phyloP scores from a whole-genome alignment of 495 filamentous ascomycete species.

The Penicillium alfredii region DNA sequence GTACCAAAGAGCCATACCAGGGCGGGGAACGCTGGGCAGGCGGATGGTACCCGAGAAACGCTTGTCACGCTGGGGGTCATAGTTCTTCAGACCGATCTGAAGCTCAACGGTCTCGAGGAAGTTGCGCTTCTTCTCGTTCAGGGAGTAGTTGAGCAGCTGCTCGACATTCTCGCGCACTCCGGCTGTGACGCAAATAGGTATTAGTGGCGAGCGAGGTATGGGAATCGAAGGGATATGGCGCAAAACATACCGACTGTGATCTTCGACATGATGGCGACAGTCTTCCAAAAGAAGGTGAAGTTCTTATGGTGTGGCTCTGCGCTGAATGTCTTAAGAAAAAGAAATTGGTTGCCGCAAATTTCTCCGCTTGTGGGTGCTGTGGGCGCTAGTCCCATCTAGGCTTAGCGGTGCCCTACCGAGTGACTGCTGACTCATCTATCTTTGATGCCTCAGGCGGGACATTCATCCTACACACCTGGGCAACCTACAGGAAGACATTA shows the following conservation, averaged over 20 bases:
- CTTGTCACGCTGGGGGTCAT: conserved; percentile 99
- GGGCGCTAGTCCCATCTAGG: conserved; percentile 25
- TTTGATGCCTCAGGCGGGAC: conserved; percentile 1
- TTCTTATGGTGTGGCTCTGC: conserved; percentile 71
- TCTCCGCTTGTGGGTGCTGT: conserved; percentile 44
- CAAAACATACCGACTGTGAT: conserved; percentile 73
- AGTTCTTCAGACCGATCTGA: conserved; percentile 99
- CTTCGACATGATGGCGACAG: conserved; percentile 69
- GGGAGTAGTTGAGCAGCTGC: conserved; percentile 87
- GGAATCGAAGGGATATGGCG: background rate
- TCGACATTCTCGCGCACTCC: conserved; percentile 93
- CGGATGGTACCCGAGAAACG: conserved; percentile 99
- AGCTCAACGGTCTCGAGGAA: conserved; percentile 90
- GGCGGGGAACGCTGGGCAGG: conserved; percentile 84
- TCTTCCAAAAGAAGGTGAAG: conserved; percentile 51
- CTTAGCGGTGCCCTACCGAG: conserved; percentile 36
- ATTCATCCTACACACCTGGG: too few species aligned
- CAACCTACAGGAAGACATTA: too few species aligned
- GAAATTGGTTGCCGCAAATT: conserved; percentile 28
- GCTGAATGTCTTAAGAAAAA: conserved; percentile 36
- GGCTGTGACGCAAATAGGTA: conserved; percentile 47
- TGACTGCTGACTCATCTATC: conserved; percentile 16
- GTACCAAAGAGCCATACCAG: conserved; percentile 89
- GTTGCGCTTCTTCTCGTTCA: conserved; percentile 98
- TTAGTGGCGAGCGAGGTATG: conserved; percentile 19